Conservation (phyloP, 2,329 filamentous ascomycete genomes). For the Trichophyton verrucosum region DNA sequence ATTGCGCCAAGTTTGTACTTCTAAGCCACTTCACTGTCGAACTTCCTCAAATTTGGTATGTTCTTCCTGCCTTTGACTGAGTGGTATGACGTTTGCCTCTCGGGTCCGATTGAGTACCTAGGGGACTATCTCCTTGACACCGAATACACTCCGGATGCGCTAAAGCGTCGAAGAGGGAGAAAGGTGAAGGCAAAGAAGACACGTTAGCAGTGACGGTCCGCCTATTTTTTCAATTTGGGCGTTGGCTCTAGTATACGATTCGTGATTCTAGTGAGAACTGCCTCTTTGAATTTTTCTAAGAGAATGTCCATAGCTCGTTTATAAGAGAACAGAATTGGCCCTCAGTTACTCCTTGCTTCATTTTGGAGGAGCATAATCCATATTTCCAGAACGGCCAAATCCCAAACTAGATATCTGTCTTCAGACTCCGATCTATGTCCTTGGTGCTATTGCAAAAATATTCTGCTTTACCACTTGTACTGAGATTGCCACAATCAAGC, state of each 20-base stretch:
- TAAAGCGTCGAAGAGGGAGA: constrained; percentile 65
- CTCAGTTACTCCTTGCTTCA: too few species aligned
- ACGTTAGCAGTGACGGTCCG: neutral
- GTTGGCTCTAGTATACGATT: neutral
- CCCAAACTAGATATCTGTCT: too few species aligned
- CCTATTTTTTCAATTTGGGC: neutral
- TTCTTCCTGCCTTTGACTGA: neutral
- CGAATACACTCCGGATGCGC: constrained; percentile 77
- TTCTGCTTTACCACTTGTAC: too few species aligned
- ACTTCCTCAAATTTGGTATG: constrained; percentile 83
- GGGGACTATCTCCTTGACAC: constrained; percentile 94
- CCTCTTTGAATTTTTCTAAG: too few species aligned
- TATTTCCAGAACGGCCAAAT: too few species aligned
- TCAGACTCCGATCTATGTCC: too few species aligned
- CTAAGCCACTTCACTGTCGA: constrained; percentile 96
- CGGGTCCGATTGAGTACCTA: constrained; percentile 53
- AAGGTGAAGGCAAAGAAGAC: constrained; percentile 37
- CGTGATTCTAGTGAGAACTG: too few species aligned
- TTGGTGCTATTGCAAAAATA: too few species aligned
- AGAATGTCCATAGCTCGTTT: too few species aligned
- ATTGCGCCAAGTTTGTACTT: constrained; percentile 84
- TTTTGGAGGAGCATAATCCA: too few species aligned
- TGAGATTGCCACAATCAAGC: too few species aligned
- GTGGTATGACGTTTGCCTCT: neutral
- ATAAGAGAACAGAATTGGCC: too few species aligned